Evolutionary conservation across 2,329 filamentous ascomycete species (phyloP), one percentile per base, ranked within the genome.

Genomic region (Pseudocercospora musae): DNA sequence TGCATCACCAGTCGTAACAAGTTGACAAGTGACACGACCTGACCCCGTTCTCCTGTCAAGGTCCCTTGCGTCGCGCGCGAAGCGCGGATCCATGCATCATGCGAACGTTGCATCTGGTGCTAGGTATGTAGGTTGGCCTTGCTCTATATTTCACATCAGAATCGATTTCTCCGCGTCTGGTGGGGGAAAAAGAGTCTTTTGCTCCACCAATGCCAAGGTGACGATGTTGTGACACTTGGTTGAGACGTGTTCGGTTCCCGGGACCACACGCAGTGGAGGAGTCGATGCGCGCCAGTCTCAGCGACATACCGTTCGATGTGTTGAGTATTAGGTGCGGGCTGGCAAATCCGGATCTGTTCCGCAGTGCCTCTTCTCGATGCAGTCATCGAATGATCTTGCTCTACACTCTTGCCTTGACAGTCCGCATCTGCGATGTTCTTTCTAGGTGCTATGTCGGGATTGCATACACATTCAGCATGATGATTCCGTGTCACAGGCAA

Each of bases 31-130:
- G 21, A 48, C 18, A 23, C 44, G 18, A 25, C 44, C 33, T 33
- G 44, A 48, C 44, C 20, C 44, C 44, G 20, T 48, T 48, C 44
- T 48, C 44, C 44, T 29, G 21, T 52, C 21, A 52, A 52, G 23
- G 21, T 27, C 1, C 48, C 48, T 52, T 52, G 48, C 48, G 31
- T 52, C 48, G 48, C 48, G 25, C 48, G 48, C n/a, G n/a, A n/a
- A n/a, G n/a, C 27, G 48, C 48, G 48, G 48, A 52, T 52, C 48
- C n/a, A 52, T 52, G 48, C 48, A 25, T 29, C 48, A 52, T 52
- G 48, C 48, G 48, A 52, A 52, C 48, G 37, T 37, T 37, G 33
- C 33, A 37, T 37, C 33, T 6, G 33, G 33, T 37, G 33, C 33
- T 37, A 37, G n/a, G n/a, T n/a, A n/a, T 37, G 33, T 37, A 37